Evolutionary conservation across 345 rosid genomes (phyloP), one percentile per base, ranked within the genome.

Genomic region (Eucalyptus sp.): DNA sequence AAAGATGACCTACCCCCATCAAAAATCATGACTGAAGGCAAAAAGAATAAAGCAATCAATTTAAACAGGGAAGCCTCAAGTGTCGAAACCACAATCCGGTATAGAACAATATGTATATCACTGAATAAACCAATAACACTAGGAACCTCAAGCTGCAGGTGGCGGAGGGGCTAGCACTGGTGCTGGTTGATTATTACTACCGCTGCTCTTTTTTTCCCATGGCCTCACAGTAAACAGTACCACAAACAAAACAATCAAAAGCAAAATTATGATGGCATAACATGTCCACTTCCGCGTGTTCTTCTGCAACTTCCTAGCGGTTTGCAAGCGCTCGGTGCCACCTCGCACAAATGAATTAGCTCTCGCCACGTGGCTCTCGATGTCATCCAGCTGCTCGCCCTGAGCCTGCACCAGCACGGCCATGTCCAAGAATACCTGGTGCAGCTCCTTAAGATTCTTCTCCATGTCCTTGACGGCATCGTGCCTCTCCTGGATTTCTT

Each of bases 391-490:
- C 90, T 96, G 96, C 64, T 92, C 95, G 10, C 99, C 98, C 89
- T 95, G 99, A 89, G 98, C 92, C 88, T 96, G 97, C 44, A 96
- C 97, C 58, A 96, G 90, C 81, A 94, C 98, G 80, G 97, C 97
- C 99, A 96, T 96, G 92, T 96, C 99, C 50, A 96, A 88, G 92
- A 96, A 96, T 10, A 96, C 93, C 89, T 96, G 97, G 89, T 96
- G 99, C 13, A 96, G 97, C 93, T 96, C 99, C 80, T 95, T 88
- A 66, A 96, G 89, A 71, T 93, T 94, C 92, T 93, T 91, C 91
- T 96, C 98, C 86, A 96, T 96, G 91, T 96, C 99, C 91, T 96
- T 96, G 85, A 96, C 97, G 5, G 96, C 94, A 76, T 95, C 96
- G 48, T 95, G 97, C 64, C 98, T 90, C 92, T 96, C 99, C 90